Percentiles rank a stretch among this genome's conserved stretches.
phyloP scores from a whole-genome alignment of 768 basidiomycete species.

The Leccinum obscurum region DNA sequence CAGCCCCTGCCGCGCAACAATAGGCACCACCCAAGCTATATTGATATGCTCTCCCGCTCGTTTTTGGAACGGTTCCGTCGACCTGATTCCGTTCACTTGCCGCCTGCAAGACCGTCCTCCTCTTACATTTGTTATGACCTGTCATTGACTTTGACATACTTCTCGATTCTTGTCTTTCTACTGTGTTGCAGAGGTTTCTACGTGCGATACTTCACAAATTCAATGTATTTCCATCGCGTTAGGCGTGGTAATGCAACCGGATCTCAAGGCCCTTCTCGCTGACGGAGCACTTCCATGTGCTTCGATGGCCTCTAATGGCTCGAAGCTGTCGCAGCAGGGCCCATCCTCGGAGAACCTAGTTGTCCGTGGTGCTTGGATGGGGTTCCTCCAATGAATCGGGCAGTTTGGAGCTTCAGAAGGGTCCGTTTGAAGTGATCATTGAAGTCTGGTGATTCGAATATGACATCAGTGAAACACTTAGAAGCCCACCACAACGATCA shows the following conservation, averaged over 20 bases:
- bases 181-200: constrained; percentile 11
- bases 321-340: neutral
- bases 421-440: neutral
- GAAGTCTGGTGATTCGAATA: neutral
- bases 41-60: constrained; percentile 28
- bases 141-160: constrained; percentile 23
- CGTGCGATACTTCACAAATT: constrained; percentile 10
- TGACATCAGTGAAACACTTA: neutral
- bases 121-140: constrained; percentile 21
- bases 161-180: constrained; percentile 15
- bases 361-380: neutral
- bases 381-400: neutral
- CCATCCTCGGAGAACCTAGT: neutral
- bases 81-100: constrained; percentile 12
- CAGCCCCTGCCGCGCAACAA: constrained; percentile 22
- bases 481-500: neutral
- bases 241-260: constrained; percentile 4
- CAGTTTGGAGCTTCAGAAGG: neutral
- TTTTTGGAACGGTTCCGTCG: constrained; percentile 21
- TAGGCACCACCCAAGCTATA: constrained; percentile 20
- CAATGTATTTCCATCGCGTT: constrained; percentile 23
- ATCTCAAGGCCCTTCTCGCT: constrained; percentile 1
- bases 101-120: constrained; percentile 10
- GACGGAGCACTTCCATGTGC: neutral
- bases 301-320: neutral